A percentile compares a stretch with the other conserved stretches of the same genome.
phyloP scores from a whole-genome alignment of 2,329 filamentous ascomycete species.

The Fusarium incarnatum region DNA sequence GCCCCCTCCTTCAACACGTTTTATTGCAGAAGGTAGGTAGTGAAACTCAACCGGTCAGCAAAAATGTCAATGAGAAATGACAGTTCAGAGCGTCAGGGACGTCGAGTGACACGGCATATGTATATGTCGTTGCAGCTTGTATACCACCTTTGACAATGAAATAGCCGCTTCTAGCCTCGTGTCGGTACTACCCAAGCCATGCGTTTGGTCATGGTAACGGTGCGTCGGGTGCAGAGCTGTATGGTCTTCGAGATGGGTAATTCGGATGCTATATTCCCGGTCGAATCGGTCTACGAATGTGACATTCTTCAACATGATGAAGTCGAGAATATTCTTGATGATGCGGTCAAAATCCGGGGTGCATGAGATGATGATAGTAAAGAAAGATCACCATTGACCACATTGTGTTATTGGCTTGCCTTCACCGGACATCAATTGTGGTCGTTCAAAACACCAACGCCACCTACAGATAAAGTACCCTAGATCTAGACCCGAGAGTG shows the following conservation, averaged over 20 bases:
- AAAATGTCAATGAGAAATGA: neutral
- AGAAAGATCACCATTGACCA: neutral
- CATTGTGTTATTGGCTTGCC: neutral
- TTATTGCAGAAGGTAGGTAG: conserved; percentile 30
- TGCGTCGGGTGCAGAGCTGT: neutral
- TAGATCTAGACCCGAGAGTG: neutral
- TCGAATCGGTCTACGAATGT: neutral
- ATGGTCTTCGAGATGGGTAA: neutral
- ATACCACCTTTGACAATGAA: neutral
- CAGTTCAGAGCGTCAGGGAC: neutral
- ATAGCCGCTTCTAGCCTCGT: conserved; percentile 17
- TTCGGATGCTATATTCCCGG: neutral
- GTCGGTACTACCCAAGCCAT: conserved; percentile 12
- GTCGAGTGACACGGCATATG: too few species aligned
- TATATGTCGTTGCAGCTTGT: neutral
- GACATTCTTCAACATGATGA: neutral
- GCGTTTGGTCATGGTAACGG: neutral
- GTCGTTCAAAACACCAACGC: neutral
- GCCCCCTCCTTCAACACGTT: conserved; percentile 1
- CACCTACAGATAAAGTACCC: neutral
- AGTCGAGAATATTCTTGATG: neutral
- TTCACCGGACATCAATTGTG: neutral
- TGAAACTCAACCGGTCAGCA: conserved; percentile 40
- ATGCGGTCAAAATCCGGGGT: conserved; percentile 11
- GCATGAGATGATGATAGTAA: neutral